Base-by-base conservation (phyloP, 768 basidiomycete species). In the Russula abietina region DNA sequence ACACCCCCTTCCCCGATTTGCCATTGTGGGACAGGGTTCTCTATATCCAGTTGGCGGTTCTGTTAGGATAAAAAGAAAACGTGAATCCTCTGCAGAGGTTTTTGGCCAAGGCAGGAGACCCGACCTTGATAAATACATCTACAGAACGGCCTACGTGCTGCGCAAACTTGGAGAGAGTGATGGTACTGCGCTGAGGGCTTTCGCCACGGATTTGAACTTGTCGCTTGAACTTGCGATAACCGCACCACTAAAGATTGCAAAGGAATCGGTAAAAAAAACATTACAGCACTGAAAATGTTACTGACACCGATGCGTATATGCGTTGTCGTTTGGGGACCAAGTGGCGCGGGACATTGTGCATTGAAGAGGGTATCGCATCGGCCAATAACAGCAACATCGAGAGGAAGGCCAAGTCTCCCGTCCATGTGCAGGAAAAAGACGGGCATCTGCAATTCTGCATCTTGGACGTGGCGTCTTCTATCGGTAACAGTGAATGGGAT, bases 151-250 rank as follows among this genome's bases (percentile, higher is more conserved):
- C 61, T 11, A 63, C 3, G 33, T 65, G 64, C 1, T 49, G 49
- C 1, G 48, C 61, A 28, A 65, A 65, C 32, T 22, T 38, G 7
- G 16, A 45, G 0, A 63, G 17, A 1, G 55, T 65, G 33, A 65
- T 45, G 32, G 56, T 50, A 48, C 62, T 62, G 30, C 3, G 55
- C 7, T 26, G 28, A 10, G 1, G 24, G 8, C 55, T 63, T 53
- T 65, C 64, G 16, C 57, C 61, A 3, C 60, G 50, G 19, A 41
- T 63, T 19, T 63, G 61, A 8, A 65, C 43, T 30, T 65, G 64
- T 3, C 64, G 61, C 32, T 32, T 65, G 28, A 52, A 65, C 1
- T 57, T 51, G 4, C 14, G 7, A 22, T 65, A 65, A 17, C 64
- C 64, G 3, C 28, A 50, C 64, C 64, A 65, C 61, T 63, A 10